Evolutionary conservation across 2,329 filamentous ascomycete genomes (phyloP).

Genomic region (Blastomyces percursus): DNA sequence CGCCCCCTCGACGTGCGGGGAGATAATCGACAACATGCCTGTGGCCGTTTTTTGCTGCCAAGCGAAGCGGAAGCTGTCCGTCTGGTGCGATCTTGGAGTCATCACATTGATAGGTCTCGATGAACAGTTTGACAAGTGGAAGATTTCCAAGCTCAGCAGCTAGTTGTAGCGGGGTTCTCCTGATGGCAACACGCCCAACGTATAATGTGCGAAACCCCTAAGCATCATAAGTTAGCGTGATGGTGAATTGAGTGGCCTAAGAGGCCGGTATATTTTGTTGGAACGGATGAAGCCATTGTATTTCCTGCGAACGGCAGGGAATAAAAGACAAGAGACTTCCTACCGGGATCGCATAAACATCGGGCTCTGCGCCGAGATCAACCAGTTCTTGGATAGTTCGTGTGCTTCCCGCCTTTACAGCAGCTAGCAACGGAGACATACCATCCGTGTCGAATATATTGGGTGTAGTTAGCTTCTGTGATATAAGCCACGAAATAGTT

Average conservation of each 20-base stretch:
- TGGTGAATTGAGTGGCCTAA: neutral
- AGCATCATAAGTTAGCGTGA: neutral
- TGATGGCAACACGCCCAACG: neutral
- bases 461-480: neutral
- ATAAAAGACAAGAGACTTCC: neutral
- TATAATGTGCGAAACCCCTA: neutral
- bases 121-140: conserved; percentile 5
- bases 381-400: neutral
- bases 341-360: neutral
- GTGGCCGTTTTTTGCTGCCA: conserved; percentile 1
- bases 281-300: neutral
- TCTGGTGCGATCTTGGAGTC: conserved; percentile 5
- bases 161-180: conserved; percentile 2
- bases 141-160: conserved; percentile 4
- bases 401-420: neutral
- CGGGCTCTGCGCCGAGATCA: conserved; percentile 2
- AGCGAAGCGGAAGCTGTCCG: conserved; percentile 5
- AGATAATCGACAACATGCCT: conserved; percentile 7
- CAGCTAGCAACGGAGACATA: conserved; percentile 5
- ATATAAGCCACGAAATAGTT: conserved; percentile 3
- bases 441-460: neutral
- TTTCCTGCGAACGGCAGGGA: neutral
- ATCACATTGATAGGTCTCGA: conserved; percentile 4
- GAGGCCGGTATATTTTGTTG: neutral
- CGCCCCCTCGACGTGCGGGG: conserved; percentile 1